A percentile compares a stretch with the other conserved stretches of the same genome.
Conservation (phyloP, 371 early-diverging fungal genomes). For the Basidiobolus heterosporus region DNA sequence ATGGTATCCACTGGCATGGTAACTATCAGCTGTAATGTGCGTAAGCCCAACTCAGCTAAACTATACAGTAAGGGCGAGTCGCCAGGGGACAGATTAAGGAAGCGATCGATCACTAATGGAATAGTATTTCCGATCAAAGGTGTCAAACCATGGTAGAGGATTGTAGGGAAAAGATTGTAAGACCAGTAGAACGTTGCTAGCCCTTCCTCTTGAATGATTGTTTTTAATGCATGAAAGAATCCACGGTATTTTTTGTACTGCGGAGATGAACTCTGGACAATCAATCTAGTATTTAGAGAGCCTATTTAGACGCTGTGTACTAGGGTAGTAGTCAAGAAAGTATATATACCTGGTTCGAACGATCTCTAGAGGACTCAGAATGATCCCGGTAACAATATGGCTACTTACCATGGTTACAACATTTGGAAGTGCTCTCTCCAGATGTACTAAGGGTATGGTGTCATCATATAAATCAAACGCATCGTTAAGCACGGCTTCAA, state of each 20-base stretch:
- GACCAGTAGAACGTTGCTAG: constrained; percentile 37
- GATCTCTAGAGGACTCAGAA: constrained; percentile 62
- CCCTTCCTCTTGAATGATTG: no score
- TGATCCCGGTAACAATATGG: constrained; percentile 41
- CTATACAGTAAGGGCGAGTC: constrained; percentile 47
- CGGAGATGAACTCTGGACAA: constrained; percentile 35
- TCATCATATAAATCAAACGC: constrained; percentile 60
- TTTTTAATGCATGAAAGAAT: no score
- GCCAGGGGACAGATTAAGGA: constrained; percentile 35
- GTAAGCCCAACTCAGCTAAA: constrained; percentile 39
- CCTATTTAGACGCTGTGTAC: no score
- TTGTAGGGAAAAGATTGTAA: constrained; percentile 43
- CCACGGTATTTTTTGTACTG: no score
- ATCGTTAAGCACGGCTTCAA: constrained; percentile 58
- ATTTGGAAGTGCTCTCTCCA: constrained; percentile 38
- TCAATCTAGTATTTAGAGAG: constrained; percentile 17
- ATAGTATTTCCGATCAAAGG: constrained; percentile 52
- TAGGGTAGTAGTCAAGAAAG: neutral
- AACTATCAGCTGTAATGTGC: constrained; percentile 45
- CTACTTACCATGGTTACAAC: constrained; percentile 47
- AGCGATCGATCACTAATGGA: constrained; percentile 48
- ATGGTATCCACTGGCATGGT: constrained; percentile 78
- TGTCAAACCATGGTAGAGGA: constrained; percentile 51
- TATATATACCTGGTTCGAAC: constrained; percentile 41
- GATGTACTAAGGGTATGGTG: constrained; percentile 48